Evolutionary conservation across 176 grass and related monocot genomes (phyloP).

Genomic region (Urochloa ruziziensis): DNA sequence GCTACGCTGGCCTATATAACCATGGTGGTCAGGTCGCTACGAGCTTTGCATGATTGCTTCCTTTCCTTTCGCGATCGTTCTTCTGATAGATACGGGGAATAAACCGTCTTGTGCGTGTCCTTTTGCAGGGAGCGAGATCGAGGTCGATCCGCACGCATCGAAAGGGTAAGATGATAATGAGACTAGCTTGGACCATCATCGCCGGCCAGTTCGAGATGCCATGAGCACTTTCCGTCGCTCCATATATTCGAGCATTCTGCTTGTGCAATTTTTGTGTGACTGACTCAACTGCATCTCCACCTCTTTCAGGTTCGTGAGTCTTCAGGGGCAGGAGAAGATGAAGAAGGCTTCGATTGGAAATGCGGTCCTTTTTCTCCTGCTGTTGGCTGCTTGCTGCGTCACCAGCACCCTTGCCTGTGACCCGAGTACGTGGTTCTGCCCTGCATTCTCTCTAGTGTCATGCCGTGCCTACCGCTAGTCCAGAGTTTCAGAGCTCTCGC

Average conservation of each 20-base stretch:
- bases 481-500: neutral
- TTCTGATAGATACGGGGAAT: conserved; percentile 22
- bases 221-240: neutral
- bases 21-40: neutral
- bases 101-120: neutral
- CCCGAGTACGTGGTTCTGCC: conserved; percentile 11
- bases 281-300: neutral
- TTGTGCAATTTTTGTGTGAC: neutral
- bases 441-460: neutral
- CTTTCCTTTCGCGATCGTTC: conserved; percentile 28
- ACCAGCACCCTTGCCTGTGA: conserved; percentile 27
- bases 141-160: neutral
- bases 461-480: no score
- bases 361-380: neutral
- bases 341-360: neutral
- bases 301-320: neutral
- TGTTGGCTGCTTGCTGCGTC: conserved; percentile 12
- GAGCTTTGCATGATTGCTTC: conserved; percentile 12
- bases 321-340: neutral
- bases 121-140: conserved; percentile 19
- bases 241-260: conserved; percentile 29
- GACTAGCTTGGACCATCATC: neutral
- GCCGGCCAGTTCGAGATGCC: no score
- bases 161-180: neutral
- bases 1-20: conserved; percentile 13